Conservation (phyloP, 1,284 basidiomycete genomes). For the Papiliotrema terrestris region DNA sequence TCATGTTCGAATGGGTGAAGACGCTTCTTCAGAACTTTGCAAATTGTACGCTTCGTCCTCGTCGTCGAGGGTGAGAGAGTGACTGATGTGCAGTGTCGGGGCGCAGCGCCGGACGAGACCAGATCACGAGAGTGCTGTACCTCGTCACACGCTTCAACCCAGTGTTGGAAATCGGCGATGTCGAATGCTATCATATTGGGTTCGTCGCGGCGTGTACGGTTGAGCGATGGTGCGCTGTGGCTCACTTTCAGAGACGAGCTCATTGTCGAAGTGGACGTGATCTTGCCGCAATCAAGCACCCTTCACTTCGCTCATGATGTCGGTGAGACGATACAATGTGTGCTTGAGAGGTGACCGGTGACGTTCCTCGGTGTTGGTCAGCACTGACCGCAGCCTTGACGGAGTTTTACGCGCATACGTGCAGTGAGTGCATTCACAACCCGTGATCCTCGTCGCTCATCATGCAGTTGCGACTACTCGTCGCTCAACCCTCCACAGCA, state of each 20-base stretch:
- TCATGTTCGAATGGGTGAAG: constrained; percentile 50
- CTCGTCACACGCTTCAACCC: constrained; percentile 51
- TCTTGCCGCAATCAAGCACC: constrained; percentile 48
- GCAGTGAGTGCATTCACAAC: constrained; percentile 26
- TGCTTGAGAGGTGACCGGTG: constrained; percentile 36
- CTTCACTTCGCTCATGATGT: constrained; percentile 52
- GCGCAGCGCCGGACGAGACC: constrained; percentile 32
- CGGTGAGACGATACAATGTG: constrained; percentile 49
- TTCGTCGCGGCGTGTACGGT: constrained; percentile 2
- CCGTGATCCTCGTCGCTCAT: neutral
- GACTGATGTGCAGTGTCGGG: constrained; percentile 35
- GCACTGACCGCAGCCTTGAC: constrained; percentile 37
- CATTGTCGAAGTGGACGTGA: constrained; percentile 52
- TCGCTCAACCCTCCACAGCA: constrained; percentile 31
- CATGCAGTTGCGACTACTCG: constrained; percentile 37
- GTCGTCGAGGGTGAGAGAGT: constrained; percentile 4
- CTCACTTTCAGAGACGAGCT: constrained; percentile 40
- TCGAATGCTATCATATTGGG: constrained; percentile 51
- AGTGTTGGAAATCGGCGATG: constrained; percentile 42
- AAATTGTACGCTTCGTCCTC: constrained; percentile 37
- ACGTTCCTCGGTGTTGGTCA: constrained; percentile 12
- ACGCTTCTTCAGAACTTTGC: constrained; percentile 51
- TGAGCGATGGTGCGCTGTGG: neutral
- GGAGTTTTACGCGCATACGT: constrained; percentile 52
- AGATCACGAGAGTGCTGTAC: constrained; percentile 50